Percentiles rank a stretch among this genome's conserved stretches.
phyloP scores from a whole-genome alignment of 2,329 filamentous ascomycete genomes.

The Diaporthe vaccinii region DNA sequence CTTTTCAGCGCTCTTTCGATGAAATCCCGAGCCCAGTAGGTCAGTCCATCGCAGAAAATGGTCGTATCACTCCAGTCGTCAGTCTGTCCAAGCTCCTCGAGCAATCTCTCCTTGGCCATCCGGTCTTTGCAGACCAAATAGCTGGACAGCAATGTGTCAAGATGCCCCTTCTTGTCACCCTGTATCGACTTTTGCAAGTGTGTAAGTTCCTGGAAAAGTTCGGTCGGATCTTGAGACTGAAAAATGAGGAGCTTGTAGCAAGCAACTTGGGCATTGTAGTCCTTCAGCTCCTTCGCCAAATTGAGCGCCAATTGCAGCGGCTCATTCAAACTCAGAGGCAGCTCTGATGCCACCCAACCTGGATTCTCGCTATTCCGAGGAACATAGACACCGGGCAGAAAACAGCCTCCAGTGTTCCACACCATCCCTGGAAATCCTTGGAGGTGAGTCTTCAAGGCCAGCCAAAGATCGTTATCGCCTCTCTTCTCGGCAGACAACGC shows the following conservation, averaged over 20 bases:
- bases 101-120: not conserved
- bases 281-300: slow-evolving; percentile 1
- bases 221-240: slow-evolving; percentile 1
- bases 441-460: not conserved
- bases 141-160: not conserved
- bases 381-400: not conserved
- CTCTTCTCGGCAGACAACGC: not conserved
- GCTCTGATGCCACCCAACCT: not conserved
- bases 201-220: not conserved
- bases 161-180: not conserved
- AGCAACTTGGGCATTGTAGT: slow-evolving; percentile 12
- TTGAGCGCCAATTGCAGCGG: not conserved
- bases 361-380: not conserved
- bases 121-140: slow-evolving; percentile 11
- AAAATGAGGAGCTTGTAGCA: slow-evolving; percentile 14
- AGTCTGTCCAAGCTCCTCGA: not conserved
- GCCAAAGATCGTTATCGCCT: not conserved
- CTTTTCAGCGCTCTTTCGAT: slow-evolving; percentile 12
- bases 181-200: not conserved
- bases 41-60: not conserved
- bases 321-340: not conserved
- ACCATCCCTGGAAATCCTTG: not conserved
- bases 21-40: slow-evolving; percentile 7
- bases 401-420: not conserved
- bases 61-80: not conserved